Conservation (phyloP, 1,284 basidiomycete genomes). For the Trametes hirsuta region DNA sequence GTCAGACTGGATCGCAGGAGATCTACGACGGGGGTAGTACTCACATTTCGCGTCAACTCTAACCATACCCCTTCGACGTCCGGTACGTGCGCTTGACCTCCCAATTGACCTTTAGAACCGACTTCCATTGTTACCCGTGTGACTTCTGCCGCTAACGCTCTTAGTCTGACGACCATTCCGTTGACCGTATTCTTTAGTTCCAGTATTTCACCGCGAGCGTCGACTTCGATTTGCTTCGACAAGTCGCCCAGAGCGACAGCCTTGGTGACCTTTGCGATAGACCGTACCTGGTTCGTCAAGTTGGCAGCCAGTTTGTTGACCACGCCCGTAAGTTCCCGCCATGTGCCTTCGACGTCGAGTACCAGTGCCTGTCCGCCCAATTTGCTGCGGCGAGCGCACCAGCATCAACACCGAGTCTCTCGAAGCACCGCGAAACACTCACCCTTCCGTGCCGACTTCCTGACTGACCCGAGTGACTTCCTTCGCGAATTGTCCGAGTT, state of each 20-base stretch:
- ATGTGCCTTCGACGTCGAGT: constrained; percentile 91
- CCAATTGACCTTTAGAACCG: constrained; percentile 88
- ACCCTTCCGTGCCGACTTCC: constrained; percentile 93
- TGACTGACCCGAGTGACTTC: constrained; percentile 88
- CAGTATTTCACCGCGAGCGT: constrained; percentile 94
- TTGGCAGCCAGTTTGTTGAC: constrained; percentile 95
- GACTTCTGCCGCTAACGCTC: constrained; percentile 93
- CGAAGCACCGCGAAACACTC: constrained; percentile 25
- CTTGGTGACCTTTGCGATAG: constrained; percentile 96
- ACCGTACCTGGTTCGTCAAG: constrained; percentile 92
- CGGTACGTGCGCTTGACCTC: constrained; percentile 90
- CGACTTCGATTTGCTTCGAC: constrained; percentile 95
- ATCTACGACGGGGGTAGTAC: constrained; percentile 33
- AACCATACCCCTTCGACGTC: constrained; percentile 97
- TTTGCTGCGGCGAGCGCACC: constrained; percentile 52
- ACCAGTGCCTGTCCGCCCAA: constrained; percentile 93
- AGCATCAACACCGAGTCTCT: background rate
- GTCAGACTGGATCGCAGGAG: background rate
- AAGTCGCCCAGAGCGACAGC: constrained; percentile 96
- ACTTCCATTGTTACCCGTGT: constrained; percentile 95
- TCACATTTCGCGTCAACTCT: constrained; percentile 86
- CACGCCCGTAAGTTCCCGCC: constrained; percentile 88
- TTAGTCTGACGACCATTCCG: constrained; percentile 92
- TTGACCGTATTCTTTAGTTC: constrained; percentile 99
- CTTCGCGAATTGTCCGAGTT: constrained; percentile 80